phyloP scores from a whole-genome alignment of 306 rosid species.

The Glycine latifolia region DNA sequence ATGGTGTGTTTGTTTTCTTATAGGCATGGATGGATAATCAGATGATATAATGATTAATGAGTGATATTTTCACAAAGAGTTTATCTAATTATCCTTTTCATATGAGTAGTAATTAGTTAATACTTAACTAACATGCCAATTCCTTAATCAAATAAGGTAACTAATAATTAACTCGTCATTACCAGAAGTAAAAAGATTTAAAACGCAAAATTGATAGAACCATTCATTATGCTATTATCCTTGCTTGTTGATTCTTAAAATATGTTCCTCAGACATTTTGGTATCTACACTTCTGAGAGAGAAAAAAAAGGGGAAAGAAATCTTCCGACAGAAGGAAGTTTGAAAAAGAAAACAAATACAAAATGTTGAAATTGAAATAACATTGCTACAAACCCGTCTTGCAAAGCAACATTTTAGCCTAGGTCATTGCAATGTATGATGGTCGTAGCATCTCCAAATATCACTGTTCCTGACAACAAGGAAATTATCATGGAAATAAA shows the following conservation, averaged over 20 bases:
- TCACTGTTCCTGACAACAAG: background rate
- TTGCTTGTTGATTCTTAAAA: background rate
- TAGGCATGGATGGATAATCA: too few species aligned
- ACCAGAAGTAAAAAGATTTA: background rate
- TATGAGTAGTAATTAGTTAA: too few species aligned
- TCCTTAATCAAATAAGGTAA: background rate
- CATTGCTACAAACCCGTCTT: background rate
- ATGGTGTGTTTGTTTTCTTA: too few species aligned
- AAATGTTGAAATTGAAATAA: background rate
- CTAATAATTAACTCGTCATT: background rate
- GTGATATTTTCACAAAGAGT: too few species aligned
- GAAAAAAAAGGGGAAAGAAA: background rate
- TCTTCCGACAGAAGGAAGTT: background rate
- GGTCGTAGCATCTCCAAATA: background rate
- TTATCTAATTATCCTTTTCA: too few species aligned
- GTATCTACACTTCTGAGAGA: background rate
- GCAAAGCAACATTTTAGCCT: background rate
- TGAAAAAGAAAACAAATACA: background rate
- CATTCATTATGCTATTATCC: slow-evolving; percentile 1
- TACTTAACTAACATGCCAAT: too few species aligned
- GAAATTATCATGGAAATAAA: background rate
- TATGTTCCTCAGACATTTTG: background rate
- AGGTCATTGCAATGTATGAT: background rate
- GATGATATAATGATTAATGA: too few species aligned
- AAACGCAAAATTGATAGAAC: background rate